Conservation (phyloP, 306 rosid genomes). For the Cicer judaicum region DNA sequence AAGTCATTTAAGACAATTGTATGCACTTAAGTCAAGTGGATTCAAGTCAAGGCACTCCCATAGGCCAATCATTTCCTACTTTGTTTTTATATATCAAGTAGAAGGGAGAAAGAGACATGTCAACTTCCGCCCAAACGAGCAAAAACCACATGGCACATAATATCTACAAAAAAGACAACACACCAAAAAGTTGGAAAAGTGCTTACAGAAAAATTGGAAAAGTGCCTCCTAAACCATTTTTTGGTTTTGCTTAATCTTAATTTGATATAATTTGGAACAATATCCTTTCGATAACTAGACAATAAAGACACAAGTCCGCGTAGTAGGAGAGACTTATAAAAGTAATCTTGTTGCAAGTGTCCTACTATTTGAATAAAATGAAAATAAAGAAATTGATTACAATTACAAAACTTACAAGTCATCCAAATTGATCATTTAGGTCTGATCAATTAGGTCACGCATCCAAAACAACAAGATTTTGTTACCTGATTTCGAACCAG, state of each 20-base stretch:
- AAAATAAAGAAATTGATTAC: background rate
- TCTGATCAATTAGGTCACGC: background rate
- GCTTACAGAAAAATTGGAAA: background rate
- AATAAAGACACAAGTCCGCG: slow-evolving; percentile 14
- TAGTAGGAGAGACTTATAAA: background rate
- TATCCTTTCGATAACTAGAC: background rate
- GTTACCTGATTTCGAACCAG: slow-evolving; percentile 19
- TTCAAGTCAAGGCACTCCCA: slow-evolving; percentile 17
- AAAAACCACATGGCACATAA: slow-evolving; percentile 28
- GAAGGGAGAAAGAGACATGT: slow-evolving; percentile 18
- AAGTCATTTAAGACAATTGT: slow-evolving; percentile 4
- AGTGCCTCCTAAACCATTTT: slow-evolving; percentile 4
- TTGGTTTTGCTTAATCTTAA: background rate
- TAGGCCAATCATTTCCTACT: background rate
- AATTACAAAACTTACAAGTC: background rate
- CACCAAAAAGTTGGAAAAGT: background rate
- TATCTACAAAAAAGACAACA: background rate
- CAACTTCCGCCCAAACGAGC: slow-evolving; percentile 15
- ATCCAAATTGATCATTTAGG: background rate
- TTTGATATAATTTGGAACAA: slow-evolving; percentile 3
- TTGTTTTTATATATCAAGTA: slow-evolving; percentile 6
- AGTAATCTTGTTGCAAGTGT: slow-evolving; percentile 1
- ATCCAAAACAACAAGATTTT: background rate
- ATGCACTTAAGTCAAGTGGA: slow-evolving; percentile 16
- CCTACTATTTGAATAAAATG: slow-evolving; percentile 4